phyloP scores from a whole-genome alignment of 2,329 filamentous ascomycete species.

The Xylariaceae sp. region DNA sequence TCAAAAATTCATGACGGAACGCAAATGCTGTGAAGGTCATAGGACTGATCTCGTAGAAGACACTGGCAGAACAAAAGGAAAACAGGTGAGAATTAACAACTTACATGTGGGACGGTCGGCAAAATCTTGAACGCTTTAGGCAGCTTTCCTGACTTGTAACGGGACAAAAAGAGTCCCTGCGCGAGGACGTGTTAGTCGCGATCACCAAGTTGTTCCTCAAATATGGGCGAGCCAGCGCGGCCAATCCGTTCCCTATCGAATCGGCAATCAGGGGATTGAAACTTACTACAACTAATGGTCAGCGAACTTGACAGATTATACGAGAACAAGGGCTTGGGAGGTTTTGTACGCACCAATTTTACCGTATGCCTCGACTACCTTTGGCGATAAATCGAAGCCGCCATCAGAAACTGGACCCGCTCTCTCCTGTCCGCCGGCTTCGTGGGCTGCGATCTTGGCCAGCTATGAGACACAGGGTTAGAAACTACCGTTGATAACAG shows the following conservation, averaged over 20 bases:
- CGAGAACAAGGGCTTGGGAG: not conserved
- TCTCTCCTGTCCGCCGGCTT: conserved; percentile 55
- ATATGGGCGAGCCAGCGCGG: not conserved
- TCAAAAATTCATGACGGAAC: not conserved
- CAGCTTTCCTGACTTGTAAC: conserved; percentile 93
- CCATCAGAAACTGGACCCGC: conserved; percentile 58
- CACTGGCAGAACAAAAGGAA: not conserved
- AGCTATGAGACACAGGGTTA: conserved; percentile 36
- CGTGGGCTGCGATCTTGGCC: conserved; percentile 87
- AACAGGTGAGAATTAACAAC: not conserved
- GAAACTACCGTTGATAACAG: not conserved
- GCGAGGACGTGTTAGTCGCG: conserved; percentile 9
- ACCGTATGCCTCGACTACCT: conserved; percentile 89
- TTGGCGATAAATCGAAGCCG: conserved; percentile 78
- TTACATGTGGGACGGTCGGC: conserved; percentile 70
- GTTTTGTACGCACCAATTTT: conserved; percentile 50
- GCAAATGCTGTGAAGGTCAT: not conserved
- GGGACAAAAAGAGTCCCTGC: conserved; percentile 62
- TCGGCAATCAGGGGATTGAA: not conserved
- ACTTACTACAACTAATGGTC: conserved; percentile 12
- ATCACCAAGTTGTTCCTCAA: conserved; percentile 1
- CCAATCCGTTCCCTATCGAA: not conserved
- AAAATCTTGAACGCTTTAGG: conserved; percentile 98
- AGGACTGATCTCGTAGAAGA: not conserved
- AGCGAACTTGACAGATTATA: not conserved